These are phyloP conservation scores for Fusarium beomiforme DNA, from an alignment of 2,329 filamentous ascomycete species.

Conservation along the genomic window DNA sequence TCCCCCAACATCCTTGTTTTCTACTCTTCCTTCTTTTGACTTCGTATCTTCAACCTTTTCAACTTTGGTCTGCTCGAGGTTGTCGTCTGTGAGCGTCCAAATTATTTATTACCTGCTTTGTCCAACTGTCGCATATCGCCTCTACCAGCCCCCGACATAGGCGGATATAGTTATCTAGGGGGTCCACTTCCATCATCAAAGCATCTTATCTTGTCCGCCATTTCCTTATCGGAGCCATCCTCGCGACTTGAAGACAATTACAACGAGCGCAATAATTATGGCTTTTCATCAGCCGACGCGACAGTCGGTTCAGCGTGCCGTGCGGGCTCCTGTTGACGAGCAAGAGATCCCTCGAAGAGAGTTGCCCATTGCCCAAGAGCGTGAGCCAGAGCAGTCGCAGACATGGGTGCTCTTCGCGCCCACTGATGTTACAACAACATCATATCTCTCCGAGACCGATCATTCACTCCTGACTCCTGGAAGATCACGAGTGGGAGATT, in stretches of 20 bases:
- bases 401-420: slow-evolving; percentile 98
- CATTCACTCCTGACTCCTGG: slow-evolving; percentile 72
- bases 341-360: slow-evolving; percentile 45
- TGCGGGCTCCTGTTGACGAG: slow-evolving; percentile 54
- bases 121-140: slow-evolving; percentile 23
- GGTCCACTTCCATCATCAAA: slow-evolving; percentile 41
- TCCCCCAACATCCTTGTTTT: slow-evolving; percentile 6
- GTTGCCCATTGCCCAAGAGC: slow-evolving; percentile 45
- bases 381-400: slow-evolving; percentile 74
- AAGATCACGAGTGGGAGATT: slow-evolving; percentile 79
- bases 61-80: slow-evolving; percentile 9
- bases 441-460: slow-evolving; percentile 75
- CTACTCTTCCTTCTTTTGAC: background rate
- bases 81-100: slow-evolving; percentile 10
- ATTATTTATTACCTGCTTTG: background rate
- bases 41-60: background rate
- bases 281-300: slow-evolving; percentile 70
- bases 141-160: slow-evolving; percentile 34
- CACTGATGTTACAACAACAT: slow-evolving; percentile 70
- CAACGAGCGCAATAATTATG: slow-evolving; percentile 51
- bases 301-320: slow-evolving; percentile 60
- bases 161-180: slow-evolving; percentile 23
- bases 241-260: slow-evolving; percentile 21
- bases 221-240: slow-evolving; percentile 35
- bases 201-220: slow-evolving; percentile 40